A percentile compares a stretch with the other conserved stretches of the same genome.
phyloP scores from a whole-genome alignment of 78 protist genomes.

The Bodo saltans region DNA sequence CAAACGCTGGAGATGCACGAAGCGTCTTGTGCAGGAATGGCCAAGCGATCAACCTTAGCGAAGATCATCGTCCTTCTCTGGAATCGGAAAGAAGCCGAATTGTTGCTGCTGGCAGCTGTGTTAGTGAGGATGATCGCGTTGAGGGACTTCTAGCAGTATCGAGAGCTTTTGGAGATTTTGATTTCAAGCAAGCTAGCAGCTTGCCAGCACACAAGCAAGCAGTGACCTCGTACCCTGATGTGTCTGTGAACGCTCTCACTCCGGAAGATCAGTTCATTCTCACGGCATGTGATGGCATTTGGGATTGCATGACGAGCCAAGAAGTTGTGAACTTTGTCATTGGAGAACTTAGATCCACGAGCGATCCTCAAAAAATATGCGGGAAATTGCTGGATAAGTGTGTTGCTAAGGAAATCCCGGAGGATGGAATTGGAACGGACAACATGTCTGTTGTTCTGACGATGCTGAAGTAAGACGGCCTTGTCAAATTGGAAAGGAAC shows the following conservation, averaged over 20 bases:
- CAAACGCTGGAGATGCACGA: constrained; percentile 42
- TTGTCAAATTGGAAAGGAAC: too few species aligned
- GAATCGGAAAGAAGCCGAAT: constrained; percentile 19
- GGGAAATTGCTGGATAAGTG: not conserved
- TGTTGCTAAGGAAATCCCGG: not conserved
- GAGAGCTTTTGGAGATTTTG: constrained; percentile 51
- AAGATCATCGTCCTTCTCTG: constrained; percentile 37
- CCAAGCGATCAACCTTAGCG: not conserved
- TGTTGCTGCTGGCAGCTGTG: constrained; percentile 21
- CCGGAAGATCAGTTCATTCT: constrained; percentile 47
- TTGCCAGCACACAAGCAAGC: constrained; percentile 7
- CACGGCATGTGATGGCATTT: constrained; percentile 86
- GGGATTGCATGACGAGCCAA: constrained; percentile 78
- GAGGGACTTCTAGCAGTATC: constrained; percentile 58
- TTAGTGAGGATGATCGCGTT: constrained; percentile 45
- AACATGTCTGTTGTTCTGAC: not conserved
- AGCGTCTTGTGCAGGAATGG: constrained; percentile 21
- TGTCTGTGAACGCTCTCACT: not conserved
- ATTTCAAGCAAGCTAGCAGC: constrained; percentile 23
- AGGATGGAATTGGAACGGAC: constrained; percentile 22
- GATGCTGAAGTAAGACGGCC: too few species aligned
- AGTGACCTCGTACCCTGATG: not conserved
- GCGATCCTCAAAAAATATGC: not conserved
- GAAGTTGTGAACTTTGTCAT: constrained; percentile 18
- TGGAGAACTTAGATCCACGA: not conserved